Evolutionary conservation across 1,284 basidiomycete genomes (phyloP), one percentile per base, ranked within the genome.

Genomic region (Cronartium ribicola): DNA sequence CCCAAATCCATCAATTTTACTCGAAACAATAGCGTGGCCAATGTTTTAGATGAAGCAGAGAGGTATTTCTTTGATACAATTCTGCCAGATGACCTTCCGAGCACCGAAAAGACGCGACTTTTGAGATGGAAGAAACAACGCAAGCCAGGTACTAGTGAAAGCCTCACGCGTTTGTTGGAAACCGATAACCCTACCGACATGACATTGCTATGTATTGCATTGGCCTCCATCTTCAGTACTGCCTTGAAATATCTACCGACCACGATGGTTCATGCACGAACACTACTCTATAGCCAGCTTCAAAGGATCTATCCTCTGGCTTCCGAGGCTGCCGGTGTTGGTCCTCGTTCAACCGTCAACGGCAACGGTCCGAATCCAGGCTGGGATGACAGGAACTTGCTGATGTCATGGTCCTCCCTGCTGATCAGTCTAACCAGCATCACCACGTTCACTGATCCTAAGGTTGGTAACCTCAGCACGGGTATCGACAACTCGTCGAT

Each of bases 301-400:
- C 71, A 74, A 66, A 63, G 71, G 37, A 63, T 74, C 22, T 74
- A 74, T 67, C 71, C 71, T 43, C 60, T 74, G n/a, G 71, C 65
- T 20, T 60, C 71, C 22, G 71, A 74, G 36, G 59, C 65, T 39
- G 71, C 71, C 36, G 71, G 71, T 46, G 65, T 74, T 3, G 71
- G 71, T 62, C 65, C 55, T 43, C 55, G 71, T 22, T 67, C 65
- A 40, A 20, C 65, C 13, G 46, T 62, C 36, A 74, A 61, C 36
- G 70, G 63, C 22, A 66, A 61, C 17, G 67, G 59, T n/a, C 60
- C 44, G 36, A 66, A 74, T 55, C 71, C 64, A 46, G 65, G 65
- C n/a, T 74, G 57, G 71, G 71, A 74, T 22, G 65, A 74, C 37
- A 64, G 65, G 39, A 74, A 67, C 44, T 57, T 74, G n/a, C 66